Conservation (phyloP, 106 monocot genomes). For the Phalaenopsis aphrodite region DNA sequence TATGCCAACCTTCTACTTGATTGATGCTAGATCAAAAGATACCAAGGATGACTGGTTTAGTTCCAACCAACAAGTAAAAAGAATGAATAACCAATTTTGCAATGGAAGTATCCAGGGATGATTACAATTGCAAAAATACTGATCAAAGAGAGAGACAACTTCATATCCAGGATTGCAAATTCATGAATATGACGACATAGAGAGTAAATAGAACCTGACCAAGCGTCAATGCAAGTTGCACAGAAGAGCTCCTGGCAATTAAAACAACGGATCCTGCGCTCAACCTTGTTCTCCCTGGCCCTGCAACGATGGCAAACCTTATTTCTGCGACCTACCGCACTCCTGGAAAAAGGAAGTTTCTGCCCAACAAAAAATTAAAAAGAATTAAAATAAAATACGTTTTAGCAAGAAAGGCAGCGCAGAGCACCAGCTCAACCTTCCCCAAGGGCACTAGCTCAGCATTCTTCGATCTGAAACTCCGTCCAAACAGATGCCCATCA, state of each 20-base stretch:
- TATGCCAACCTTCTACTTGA: neutral
- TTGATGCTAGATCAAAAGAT: neutral
- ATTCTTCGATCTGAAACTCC: conserved; percentile 85
- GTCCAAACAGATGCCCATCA: conserved; percentile 8
- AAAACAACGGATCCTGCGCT: neutral
- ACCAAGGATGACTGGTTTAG: neutral
- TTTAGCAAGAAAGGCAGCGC: neutral
- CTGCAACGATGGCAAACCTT: conserved; percentile 6
- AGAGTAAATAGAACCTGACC: conserved; percentile 4
- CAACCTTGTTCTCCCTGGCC: neutral
- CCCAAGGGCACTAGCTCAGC: conserved; percentile 42
- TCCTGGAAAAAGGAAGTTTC: conserved; percentile 28
- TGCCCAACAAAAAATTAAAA: conserved; percentile 10
- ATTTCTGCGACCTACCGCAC: neutral
- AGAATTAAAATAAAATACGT: neutral
- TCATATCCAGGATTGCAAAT: neutral
- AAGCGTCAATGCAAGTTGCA: conserved; percentile 4
- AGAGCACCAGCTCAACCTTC: conserved; percentile 29
- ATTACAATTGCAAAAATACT: neutral
- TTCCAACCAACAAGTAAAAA: neutral
- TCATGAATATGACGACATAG: neutral
- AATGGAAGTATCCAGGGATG: neutral
- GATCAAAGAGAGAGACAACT: neutral
- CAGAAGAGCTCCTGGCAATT: neutral
- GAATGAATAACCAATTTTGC: neutral